phyloP scores from a whole-genome alignment of 1,284 basidiomycete species.

The Taiwanofungus camphoratus region DNA sequence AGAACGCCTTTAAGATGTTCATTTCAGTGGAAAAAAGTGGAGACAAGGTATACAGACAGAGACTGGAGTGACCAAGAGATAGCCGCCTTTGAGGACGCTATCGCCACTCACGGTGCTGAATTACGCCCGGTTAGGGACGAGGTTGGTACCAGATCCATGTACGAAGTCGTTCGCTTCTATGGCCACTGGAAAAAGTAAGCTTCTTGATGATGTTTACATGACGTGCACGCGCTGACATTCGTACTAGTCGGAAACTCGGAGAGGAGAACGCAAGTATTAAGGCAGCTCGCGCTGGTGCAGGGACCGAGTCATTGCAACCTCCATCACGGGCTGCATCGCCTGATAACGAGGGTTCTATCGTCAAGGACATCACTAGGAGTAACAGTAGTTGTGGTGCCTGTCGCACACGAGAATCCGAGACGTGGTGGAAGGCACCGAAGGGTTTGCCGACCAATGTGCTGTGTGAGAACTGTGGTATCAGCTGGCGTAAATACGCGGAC shows the following conservation, averaged over 20 bases:
- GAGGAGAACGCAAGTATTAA: constrained; percentile 57
- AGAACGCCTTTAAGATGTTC: neutral
- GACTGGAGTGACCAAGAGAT: constrained; percentile 71
- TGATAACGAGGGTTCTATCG: constrained; percentile 74
- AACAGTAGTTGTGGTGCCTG: constrained; percentile 70
- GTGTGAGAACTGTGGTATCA: constrained; percentile 76
- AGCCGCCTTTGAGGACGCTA: constrained; percentile 71
- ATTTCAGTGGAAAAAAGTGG: constrained; percentile 66
- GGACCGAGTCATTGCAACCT: constrained; percentile 18
- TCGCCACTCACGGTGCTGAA: constrained; percentile 68
- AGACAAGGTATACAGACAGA: constrained; percentile 60
- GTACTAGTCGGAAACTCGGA: constrained; percentile 49
- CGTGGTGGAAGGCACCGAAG: constrained; percentile 87
- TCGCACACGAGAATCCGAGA: constrained; percentile 64
- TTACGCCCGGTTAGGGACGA: constrained; percentile 74
- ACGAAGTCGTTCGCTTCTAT: constrained; percentile 80
- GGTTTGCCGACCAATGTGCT: constrained; percentile 65
- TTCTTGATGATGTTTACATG: constrained; percentile 4
- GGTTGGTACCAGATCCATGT: constrained; percentile 61
- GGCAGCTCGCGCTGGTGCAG: constrained; percentile 39
- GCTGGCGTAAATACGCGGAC: constrained; percentile 88
- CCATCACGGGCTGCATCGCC: constrained; percentile 26
- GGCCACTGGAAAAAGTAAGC: constrained; percentile 80
- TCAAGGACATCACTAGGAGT: constrained; percentile 49
- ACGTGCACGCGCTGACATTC: constrained; percentile 6